Evolutionary conservation across 768 basidiomycete species (phyloP).

Genomic region (Mycena indigotica): DNA sequence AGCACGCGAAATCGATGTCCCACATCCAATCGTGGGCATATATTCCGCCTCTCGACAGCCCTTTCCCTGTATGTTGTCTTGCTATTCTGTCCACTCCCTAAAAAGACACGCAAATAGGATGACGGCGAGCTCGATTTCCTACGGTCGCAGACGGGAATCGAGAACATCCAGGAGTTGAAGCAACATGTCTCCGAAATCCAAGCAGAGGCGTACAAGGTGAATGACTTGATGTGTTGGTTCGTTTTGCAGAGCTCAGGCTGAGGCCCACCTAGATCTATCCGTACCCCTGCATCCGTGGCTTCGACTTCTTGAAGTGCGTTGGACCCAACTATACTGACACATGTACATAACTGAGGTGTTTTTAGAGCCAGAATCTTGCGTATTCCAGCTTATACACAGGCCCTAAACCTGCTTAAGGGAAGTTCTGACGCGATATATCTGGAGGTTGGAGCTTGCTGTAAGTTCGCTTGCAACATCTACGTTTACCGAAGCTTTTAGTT

Average conservation of each 20-base stretch:
- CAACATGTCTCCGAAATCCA: slow-evolving; percentile 22
- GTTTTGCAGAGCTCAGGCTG: too few relatives aligned
- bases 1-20: too few relatives aligned
- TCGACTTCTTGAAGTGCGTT: slow-evolving; percentile 36
- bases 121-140: slow-evolving; percentile 20
- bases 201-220: slow-evolving; percentile 23
- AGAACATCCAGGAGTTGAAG: slow-evolving; percentile 23
- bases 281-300: slow-evolving; percentile 42
- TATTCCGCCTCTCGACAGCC: not conserved
- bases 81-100: not conserved
- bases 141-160: slow-evolving; percentile 23
- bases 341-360: not conserved
- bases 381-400: slow-evolving; percentile 24
- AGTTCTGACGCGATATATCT: slow-evolving; percentile 26
- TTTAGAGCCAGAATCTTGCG: slow-evolving; percentile 25
- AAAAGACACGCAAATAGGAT: not conserved
- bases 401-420: slow-evolving; percentile 20
- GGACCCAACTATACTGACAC: not conserved
- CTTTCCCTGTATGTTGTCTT: not conserved
- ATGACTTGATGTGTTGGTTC: not conserved
- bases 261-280: slow-evolving; percentile 31
- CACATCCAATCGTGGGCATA: too few relatives aligned
- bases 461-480: slow-evolving; percentile 11
- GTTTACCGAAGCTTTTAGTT: not conserved
- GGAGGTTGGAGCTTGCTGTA: slow-evolving; percentile 33